Evolutionary conservation across 1,139 yeast species (phyloP).

Genomic region (Saccharomyces hybrid): DNA sequence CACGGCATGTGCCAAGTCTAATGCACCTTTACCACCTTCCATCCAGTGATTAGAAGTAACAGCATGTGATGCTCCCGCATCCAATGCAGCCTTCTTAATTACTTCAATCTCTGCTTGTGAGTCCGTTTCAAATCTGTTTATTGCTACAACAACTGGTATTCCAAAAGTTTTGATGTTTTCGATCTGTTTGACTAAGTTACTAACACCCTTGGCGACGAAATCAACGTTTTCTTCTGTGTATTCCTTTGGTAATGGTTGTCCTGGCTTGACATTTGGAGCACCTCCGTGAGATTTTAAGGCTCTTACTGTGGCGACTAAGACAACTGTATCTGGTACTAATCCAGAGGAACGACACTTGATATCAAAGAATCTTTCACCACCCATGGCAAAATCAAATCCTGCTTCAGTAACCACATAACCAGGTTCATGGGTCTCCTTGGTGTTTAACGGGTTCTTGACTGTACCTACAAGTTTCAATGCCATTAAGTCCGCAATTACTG

Average conservation of each 20-base stretch:
- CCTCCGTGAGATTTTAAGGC: conserved; percentile 98
- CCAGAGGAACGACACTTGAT: conserved; percentile 95
- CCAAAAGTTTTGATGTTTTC: conserved; percentile 80
- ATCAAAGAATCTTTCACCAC: conserved; percentile 96
- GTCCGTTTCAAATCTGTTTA: conserved; percentile 86
- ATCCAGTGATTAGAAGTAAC: conserved; percentile 97
- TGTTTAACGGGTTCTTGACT: conserved; percentile 38
- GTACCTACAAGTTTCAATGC: conserved; percentile 57
- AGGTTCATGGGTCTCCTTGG: conserved; percentile 48
- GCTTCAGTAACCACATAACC: conserved; percentile 97
- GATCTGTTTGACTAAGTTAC: conserved; percentile 88
- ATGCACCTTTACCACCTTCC: conserved; percentile 94
- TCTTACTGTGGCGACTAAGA: conserved; percentile 94
- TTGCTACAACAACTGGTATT: conserved; percentile 92
- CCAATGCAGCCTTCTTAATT: conserved; percentile 73
- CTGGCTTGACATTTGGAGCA: conserved; percentile 96
- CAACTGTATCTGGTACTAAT: conserved; percentile 82
- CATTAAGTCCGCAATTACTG: conserved; percentile 69
- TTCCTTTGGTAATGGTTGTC: conserved; percentile 80
- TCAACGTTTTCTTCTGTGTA: conserved; percentile 84
- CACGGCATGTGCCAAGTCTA: conserved; percentile 79
- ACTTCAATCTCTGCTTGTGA: conserved; percentile 76
- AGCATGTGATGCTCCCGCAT: conserved; percentile 95
- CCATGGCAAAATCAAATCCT: conserved; percentile 98
- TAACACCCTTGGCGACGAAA: conserved; percentile 74